These are phyloP conservation scores for Purpureocillium lavendulum DNA, from an alignment of 2,329 filamentous ascomycete genomes.

Conservation along the genomic window DNA sequence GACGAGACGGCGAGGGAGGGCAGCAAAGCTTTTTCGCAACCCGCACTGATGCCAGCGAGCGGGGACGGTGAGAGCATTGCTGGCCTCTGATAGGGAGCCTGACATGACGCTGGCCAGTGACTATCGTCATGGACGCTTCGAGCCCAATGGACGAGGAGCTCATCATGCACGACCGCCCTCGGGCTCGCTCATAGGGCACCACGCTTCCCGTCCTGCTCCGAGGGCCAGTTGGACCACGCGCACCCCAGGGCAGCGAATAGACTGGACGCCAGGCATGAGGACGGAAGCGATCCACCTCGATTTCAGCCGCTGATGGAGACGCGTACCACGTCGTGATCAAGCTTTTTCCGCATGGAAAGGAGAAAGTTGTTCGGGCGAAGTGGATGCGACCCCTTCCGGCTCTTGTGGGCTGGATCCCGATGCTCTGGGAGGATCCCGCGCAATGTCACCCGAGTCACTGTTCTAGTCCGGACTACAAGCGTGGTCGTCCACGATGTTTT, in stretches of 20 bases:
- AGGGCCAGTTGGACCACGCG: not conserved
- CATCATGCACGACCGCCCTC: constrained; percentile 4
- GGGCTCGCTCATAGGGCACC: constrained; percentile 3
- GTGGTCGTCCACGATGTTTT: too few relatives aligned
- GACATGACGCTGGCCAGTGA: not conserved
- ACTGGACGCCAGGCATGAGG: too few relatives aligned
- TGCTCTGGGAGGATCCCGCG: too few relatives aligned
- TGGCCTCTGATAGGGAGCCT: not conserved
- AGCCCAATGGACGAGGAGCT: constrained; percentile 4
- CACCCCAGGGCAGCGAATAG: not conserved
- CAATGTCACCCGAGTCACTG: too few relatives aligned
- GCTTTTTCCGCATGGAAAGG: too few relatives aligned
- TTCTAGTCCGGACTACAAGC: too few relatives aligned
- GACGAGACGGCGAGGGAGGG: not conserved
- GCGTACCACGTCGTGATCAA: not conserved
- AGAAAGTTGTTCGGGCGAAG: too few relatives aligned
- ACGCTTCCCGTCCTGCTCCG: not conserved
- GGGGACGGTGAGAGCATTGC: not conserved
- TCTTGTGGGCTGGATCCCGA: too few relatives aligned
- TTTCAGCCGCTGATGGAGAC: not conserved
- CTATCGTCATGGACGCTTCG: not conserved
- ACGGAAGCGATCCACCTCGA: too few relatives aligned
- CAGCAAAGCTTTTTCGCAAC: not conserved
- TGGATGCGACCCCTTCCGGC: too few relatives aligned
- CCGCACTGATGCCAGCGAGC: not conserved